phyloP scores from a whole-genome alignment of 345 rosid species.

The Arabidopsis thaliana region DNA sequence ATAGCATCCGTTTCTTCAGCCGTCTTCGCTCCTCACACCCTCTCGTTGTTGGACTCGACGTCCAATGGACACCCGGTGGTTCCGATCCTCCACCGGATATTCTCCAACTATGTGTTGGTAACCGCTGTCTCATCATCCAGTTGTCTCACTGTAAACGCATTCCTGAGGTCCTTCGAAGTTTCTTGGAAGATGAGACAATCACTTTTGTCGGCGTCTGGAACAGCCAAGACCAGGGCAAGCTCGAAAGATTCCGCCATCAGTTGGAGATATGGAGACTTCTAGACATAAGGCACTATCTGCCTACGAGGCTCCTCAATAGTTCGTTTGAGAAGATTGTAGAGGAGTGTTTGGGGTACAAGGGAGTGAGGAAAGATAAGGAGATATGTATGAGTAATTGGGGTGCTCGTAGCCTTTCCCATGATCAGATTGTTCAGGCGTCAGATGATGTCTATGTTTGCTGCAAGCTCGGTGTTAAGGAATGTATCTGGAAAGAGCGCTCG shows the following conservation, averaged over 20 bases:
- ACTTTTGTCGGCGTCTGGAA: conserved; percentile 8
- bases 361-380: not conserved
- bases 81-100: not conserved
- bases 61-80: conserved; percentile 9
- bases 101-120: not conserved
- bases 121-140: conserved; percentile 9
- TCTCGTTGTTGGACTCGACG: not conserved
- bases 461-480: conserved; percentile 6
- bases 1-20: not conserved
- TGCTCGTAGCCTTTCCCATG: not conserved
- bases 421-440: conserved; percentile 1
- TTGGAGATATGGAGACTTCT: conserved; percentile 20
- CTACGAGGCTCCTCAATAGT: not conserved
- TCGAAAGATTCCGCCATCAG: not conserved
- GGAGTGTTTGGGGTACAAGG: not conserved
- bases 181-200: not conserved
- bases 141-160: not conserved
- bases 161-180: not conserved
- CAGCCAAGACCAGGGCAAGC: conserved; percentile 7
- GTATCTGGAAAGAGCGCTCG: not conserved
- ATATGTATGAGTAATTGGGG: conserved; percentile 22
- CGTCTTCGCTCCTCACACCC: not conserved
- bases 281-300: not conserved
- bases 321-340: conserved; percentile 5
- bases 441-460: conserved; percentile 9